A percentile compares a stretch with the other conserved stretches of the same genome.
phyloP scores from a whole-genome alignment of 208 protist genomes.

The Giardia duodenalis region DNA sequence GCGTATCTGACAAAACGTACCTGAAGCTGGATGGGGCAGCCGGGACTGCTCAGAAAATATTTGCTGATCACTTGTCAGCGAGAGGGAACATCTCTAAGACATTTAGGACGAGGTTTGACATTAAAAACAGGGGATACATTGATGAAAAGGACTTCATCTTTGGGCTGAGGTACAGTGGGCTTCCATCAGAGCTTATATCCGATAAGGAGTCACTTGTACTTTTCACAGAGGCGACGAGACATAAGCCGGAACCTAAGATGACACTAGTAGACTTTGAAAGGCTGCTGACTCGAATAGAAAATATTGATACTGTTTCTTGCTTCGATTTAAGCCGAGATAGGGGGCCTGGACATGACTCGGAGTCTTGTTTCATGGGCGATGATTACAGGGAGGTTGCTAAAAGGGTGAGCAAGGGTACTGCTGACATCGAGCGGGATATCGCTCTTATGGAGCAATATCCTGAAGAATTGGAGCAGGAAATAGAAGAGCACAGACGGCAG shows the following conservation, averaged over 20 bases:
- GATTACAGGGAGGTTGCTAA: not conserved
- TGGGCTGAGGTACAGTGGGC: not conserved
- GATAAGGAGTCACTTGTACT: not conserved
- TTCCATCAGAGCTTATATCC: not conserved
- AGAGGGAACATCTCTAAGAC: not conserved
- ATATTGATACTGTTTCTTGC: not conserved
- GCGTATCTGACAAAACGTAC: no score
- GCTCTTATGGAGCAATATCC: not conserved
- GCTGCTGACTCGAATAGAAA: not conserved
- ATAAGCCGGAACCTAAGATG: not conserved
- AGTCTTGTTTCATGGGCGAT: not conserved
- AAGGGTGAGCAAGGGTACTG: not conserved
- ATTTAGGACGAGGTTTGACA: not conserved
- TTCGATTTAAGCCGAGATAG: no score
- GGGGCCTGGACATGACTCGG: no score
- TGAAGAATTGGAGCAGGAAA: not conserved
- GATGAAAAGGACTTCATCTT: not conserved
- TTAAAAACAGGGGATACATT: not conserved
- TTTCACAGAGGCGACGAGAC: not conserved
- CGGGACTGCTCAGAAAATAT: not conserved
- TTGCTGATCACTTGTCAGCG: not conserved
- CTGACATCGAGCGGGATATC: not conserved
- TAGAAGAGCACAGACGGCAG: not conserved
- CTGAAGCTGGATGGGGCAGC: not conserved
- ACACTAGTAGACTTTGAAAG: not conserved